Evolutionary conservation across 495 filamentous ascomycete genomes (phyloP).

Genomic region (Trichoderma asperelloides): DNA sequence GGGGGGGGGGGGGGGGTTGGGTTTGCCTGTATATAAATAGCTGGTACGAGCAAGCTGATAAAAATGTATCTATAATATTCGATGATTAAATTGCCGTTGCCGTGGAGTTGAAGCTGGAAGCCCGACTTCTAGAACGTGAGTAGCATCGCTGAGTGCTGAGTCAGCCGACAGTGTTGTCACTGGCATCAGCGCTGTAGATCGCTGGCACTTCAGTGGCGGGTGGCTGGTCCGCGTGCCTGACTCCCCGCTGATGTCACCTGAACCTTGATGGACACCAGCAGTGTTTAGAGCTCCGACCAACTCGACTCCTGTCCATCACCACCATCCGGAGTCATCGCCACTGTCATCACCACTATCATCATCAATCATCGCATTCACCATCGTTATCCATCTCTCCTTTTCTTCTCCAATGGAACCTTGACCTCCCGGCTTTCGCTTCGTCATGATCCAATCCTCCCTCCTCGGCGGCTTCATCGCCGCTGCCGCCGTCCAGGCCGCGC

Average conservation of each 20-base stretch:
- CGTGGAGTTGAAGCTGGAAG: neutral
- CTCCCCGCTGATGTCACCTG: slow-evolving; percentile 4
- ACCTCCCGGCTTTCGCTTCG: neutral
- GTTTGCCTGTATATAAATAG: too few species aligned
- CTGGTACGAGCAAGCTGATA: too few species aligned
- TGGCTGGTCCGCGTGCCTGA: neutral
- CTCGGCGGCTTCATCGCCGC: slow-evolving; percentile 12
- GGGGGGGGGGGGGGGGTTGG: too few species aligned
- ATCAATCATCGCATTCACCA: neutral
- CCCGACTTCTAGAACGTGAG: neutral
- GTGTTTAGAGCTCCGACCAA: neutral
- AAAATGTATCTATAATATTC: too few species aligned
- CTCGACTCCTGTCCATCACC: neutral
- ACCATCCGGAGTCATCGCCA: too few species aligned
- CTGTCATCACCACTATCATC: neutral
- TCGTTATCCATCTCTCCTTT: neutral
- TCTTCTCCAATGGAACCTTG: slow-evolving; percentile 1
- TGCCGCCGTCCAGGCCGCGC: slow-evolving; percentile 37
- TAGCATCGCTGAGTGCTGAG: neutral
- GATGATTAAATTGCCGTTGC: too few species aligned
- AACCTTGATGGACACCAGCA: neutral
- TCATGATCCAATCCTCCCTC: neutral
- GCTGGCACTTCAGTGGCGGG: neutral
- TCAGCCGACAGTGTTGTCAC: neutral
- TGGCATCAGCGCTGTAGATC: neutral